A percentile compares a stretch with the other conserved stretches of the same genome.
Conservation (phyloP, 768 basidiomycete genomes). For the Kondoa malvinella region DNA sequence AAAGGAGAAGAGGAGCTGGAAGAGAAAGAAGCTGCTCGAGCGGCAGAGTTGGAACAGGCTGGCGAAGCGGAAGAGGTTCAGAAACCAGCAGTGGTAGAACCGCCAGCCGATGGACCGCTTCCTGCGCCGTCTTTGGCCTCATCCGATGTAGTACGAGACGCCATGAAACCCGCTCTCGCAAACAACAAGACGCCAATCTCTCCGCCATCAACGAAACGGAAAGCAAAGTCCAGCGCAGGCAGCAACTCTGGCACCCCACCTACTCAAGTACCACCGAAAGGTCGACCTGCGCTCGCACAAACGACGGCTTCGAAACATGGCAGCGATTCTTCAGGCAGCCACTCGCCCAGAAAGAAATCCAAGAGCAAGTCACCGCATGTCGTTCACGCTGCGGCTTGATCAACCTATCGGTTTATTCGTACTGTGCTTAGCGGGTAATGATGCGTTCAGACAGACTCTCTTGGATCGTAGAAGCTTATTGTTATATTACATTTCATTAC, state of each 20-base stretch:
- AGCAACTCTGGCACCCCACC: conserved; percentile 6
- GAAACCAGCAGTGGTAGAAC: background rate
- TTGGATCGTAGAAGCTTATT: too few relatives aligned
- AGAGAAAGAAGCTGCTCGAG: background rate
- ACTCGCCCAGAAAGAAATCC: background rate
- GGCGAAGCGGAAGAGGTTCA: background rate
- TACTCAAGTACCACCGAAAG: background rate
- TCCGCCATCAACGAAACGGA: background rate
- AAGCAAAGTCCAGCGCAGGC: conserved; percentile 5
- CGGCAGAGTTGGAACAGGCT: background rate
- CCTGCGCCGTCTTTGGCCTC: background rate
- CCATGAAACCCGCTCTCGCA: conserved; percentile 1
- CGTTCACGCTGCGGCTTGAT: background rate
- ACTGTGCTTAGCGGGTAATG: background rate
- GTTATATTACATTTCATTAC: too few relatives aligned
- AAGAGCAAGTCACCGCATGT: background rate
- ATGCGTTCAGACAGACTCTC: background rate
- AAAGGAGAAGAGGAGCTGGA: conserved; percentile 12
- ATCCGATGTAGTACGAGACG: conserved; percentile 9
- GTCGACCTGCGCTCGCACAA: background rate
- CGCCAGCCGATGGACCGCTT: background rate
- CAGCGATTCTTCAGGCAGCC: background rate
- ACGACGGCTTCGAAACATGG: background rate
- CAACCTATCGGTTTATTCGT: background rate
- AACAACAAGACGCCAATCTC: conserved; percentile 8